Evolutionary conservation across 768 basidiomycete species (phyloP).

Genomic region (Dentipellis fragilis): DNA sequence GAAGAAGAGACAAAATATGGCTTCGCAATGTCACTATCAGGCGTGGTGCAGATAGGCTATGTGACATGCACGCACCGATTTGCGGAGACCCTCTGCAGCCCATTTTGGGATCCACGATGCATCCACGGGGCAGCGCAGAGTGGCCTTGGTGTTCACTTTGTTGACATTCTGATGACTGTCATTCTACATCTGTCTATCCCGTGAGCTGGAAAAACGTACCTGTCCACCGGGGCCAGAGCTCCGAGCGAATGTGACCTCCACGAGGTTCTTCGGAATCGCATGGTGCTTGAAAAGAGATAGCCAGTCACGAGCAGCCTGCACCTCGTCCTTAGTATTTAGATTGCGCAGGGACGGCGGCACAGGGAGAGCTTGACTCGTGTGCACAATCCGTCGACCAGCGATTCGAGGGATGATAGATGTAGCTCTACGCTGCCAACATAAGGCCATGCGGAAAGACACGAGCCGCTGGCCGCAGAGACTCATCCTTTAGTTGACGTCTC

Average conservation of each 20-base stretch:
- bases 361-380: constrained; percentile 1
- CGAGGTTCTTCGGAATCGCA: constrained; percentile 38
- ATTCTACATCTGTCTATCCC: constrained; percentile 2
- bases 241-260: constrained; percentile 60
- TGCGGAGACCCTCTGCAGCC: constrained; percentile 39
- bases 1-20: constrained; percentile 60
- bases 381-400: too few relatives aligned
- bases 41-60: too few relatives aligned
- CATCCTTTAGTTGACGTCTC: too few relatives aligned
- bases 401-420: too few relatives aligned
- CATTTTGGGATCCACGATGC: constrained; percentile 62
- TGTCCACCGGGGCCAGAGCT: constrained; percentile 85
- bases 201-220: constrained; percentile 26
- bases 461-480: too few relatives aligned
- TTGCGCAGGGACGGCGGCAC: constrained; percentile 8
- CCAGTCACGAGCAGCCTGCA: constrained; percentile 11
- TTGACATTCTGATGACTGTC: constrained; percentile 63
- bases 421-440: too few relatives aligned
- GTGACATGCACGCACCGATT: constrained; percentile 32
- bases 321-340: constrained; percentile 8
- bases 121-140: constrained; percentile 47
- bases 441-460: too few relatives aligned
- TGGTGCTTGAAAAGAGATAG: constrained; percentile 3
- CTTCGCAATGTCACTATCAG: constrained; percentile 23
- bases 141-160: constrained; percentile 81